Evolutionary conservation across 192 early-diverging fungal genomes (phyloP).

Genomic region (Paraglomus occultum): DNA sequence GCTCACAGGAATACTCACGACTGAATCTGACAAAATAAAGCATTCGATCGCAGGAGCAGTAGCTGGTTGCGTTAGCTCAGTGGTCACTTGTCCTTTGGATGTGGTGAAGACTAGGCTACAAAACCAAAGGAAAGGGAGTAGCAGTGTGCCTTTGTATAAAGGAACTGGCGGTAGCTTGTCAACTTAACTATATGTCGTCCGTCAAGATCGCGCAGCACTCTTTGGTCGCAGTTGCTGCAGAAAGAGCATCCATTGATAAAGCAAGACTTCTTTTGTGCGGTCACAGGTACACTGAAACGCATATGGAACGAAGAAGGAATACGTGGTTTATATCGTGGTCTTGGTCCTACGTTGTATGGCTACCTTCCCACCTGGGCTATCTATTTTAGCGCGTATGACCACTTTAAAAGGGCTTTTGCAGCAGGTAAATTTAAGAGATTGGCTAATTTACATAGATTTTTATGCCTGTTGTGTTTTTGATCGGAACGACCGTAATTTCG

Average conservation of each 20-base stretch:
- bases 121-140: slow-evolving; percentile 61
- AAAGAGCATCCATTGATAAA: background rate
- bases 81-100: slow-evolving; percentile 89
- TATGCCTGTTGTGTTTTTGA: too few species aligned
- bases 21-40: slow-evolving; percentile 57
- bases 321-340: slow-evolving; percentile 85
- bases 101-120: slow-evolving; percentile 94
- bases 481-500: too few species aligned
- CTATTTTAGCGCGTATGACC: slow-evolving; percentile 90
- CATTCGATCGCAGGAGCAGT: slow-evolving; percentile 81
- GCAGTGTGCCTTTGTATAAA: slow-evolving; percentile 45
- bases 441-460: too few species aligned
- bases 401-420: slow-evolving; percentile 52
- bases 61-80: slow-evolving; percentile 76
- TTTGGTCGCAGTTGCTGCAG: background rate
- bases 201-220: background rate
- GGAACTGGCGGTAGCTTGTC: slow-evolving; percentile 51
- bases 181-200: background rate
- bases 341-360: slow-evolving; percentile 82
- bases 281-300: slow-evolving; percentile 57
- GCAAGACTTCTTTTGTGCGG: slow-evolving; percentile 44
- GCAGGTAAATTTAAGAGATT: background rate
- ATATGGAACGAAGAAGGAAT: slow-evolving; percentile 83
- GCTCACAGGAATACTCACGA: background rate
- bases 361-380: slow-evolving; percentile 92